phyloP scores from a whole-genome alignment of 768 basidiomycete genomes.

The Collybia sordida region DNA sequence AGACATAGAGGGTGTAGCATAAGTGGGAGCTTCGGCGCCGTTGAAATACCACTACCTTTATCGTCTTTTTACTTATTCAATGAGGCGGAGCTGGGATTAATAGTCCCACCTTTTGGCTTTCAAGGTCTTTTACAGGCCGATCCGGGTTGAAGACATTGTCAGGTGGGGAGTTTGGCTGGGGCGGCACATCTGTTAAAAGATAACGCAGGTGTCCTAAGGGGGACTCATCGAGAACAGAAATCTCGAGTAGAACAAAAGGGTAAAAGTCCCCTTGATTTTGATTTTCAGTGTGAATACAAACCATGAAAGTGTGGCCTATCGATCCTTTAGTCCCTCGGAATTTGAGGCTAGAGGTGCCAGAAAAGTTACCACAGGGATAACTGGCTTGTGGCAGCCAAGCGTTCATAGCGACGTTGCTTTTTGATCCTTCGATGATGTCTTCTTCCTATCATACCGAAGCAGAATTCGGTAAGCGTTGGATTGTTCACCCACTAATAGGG shows the following conservation, averaged over 20 bases:
- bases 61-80: conserved; percentile 80
- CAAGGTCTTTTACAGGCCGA: conserved; percentile 66
- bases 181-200: conserved; percentile 80
- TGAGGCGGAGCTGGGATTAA: conserved; percentile 71
- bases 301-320: conserved; percentile 83
- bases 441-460: conserved; percentile 16
- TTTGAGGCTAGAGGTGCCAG: conserved; percentile 81
- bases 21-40: conserved; percentile 77
- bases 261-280: conserved; percentile 81
- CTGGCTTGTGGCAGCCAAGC: conserved; percentile 82
- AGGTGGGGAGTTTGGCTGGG: conserved; percentile 84
- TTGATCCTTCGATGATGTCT: conserved; percentile 15
- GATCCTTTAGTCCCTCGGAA: conserved; percentile 80
- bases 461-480: conserved; percentile 31
- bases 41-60: conserved; percentile 85
- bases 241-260: conserved; percentile 79
- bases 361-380: conserved; percentile 80
- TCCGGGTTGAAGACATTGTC: conserved; percentile 62
- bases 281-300: conserved; percentile 82
- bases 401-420: conserved; percentile 74
- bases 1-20: conserved; percentile 82
- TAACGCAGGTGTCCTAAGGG: conserved; percentile 82
- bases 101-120: conserved; percentile 68
- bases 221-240: conserved; percentile 80
- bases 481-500: conserved; percentile 5